Evolutionary conservation across 371 early-diverging fungal genomes (phyloP), one percentile per base, ranked within the genome.

Genomic region (Neoconidiobolus thromboides): DNA sequence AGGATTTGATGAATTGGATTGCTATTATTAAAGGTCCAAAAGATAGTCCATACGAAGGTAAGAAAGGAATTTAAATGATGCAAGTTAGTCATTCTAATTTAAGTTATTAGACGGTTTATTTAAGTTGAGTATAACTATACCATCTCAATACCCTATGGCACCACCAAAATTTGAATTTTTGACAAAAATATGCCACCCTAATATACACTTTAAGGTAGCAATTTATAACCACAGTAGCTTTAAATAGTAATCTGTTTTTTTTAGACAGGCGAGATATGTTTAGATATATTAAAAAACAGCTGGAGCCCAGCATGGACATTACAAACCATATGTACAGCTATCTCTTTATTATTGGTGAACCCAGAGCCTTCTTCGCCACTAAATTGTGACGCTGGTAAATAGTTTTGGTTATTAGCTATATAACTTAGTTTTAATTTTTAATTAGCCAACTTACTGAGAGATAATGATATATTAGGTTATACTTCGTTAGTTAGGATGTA

Each of bases 221-320:
- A 60, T 38, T 12, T 44, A 36, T 47, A 26, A 26, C 26, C 26
- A 26, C 26, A 26, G 26, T 64, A 40, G 83, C 81, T 62, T 77
- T 85, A 61, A 79, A 85, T 67, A 79, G 85, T 63, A 79, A 83
- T 73, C 77, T 77, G 64, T 57, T 50, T 47, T 38, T 5, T 37
- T 53, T 44, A 76, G 79, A 86, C 84, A 0, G 89, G 87, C 5
- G 87, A 87, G 63, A 88, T 89, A 54, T 89, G 89, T 58, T 68
- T 89, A 56, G 89, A 89, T 69, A 84, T 89, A 55, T 68, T 89
- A 47, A 85, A 83, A 58, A 76, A 81, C 39, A 85, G 78, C 60
- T 89, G 89, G 89, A 81, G 85, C 44, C 87, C 89, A 2, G 84
- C 86, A 15, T 87, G 87, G 86, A 87, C 83, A 9, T 69, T 89